Conservation (phyloP, 768 basidiomycete genomes). For the Rhodotorula graminis region DNA sequence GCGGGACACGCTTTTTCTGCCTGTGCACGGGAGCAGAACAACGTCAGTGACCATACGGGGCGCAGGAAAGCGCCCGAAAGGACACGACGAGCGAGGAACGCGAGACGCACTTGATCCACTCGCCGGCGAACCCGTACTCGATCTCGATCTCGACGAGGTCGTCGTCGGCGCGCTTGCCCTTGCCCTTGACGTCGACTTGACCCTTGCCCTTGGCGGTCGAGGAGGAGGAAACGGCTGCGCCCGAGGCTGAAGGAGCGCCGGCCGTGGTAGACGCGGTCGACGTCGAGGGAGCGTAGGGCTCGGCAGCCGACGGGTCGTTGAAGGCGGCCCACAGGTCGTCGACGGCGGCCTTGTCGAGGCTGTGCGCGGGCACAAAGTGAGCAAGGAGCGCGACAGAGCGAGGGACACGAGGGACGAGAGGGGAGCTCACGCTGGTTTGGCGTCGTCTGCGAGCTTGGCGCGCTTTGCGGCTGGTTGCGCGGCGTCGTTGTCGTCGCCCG, state of each 20-base stretch:
- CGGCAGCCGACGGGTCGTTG: conserved; percentile 18
- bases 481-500: neutral
- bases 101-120: conserved; percentile 61
- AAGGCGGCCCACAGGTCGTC: conserved; percentile 41
- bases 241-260: neutral
- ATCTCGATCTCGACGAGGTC: conserved; percentile 64
- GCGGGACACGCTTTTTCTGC: conserved; percentile 67
- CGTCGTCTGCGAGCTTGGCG: neutral
- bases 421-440: conserved; percentile 9
- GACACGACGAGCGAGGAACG: neutral
- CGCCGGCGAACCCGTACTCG: conserved; percentile 69
- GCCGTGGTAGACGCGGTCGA: neutral
- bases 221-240: neutral
- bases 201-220: no score
- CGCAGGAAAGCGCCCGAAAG: neutral
- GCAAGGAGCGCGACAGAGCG: neutral
- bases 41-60: conserved; percentile 10
- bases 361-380: neutral
- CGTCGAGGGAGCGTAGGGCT: conserved; percentile 10
- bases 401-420: no score
- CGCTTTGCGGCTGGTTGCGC: neutral
- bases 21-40: conserved; percentile 49
- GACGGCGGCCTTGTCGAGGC: conserved; percentile 25
- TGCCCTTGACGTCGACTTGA: neutral
- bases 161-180: conserved; percentile 15